Evolutionary conservation across 106 monocot genomes (phyloP).

Genomic region (Alisma plantagoaquatica): DNA sequence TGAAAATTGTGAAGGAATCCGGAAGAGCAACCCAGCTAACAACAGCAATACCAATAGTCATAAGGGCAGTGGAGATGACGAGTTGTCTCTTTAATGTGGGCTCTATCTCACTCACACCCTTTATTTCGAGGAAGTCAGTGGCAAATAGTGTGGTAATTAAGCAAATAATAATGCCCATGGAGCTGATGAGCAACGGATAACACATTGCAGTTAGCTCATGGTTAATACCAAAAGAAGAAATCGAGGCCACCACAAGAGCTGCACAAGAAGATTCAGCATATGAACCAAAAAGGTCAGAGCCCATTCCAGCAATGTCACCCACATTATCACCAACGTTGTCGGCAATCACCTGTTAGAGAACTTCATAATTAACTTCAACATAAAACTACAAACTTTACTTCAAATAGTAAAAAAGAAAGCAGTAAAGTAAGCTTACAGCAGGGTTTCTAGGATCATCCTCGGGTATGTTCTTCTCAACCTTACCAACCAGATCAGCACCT

Average conservation of each 20-base stretch:
- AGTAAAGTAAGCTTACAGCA: too few species aligned
- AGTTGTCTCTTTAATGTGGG: constrained; percentile 28
- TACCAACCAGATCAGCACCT: constrained; percentile 64
- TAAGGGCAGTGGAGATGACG: constrained; percentile 23
- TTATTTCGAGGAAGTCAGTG: constrained; percentile 24
- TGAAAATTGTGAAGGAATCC: constrained; percentile 27
- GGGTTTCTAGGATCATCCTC: constrained; percentile 68
- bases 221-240: constrained; percentile 28
- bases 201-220: constrained; percentile 26
- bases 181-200: constrained; percentile 26
- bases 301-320: constrained; percentile 33
- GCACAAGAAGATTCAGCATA: constrained; percentile 36
- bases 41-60: constrained; percentile 26
- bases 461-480: constrained; percentile 55
- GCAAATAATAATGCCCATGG: constrained; percentile 28
- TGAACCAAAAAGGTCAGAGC: constrained; percentile 32
- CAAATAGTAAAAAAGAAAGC: too few species aligned
- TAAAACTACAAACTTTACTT: too few species aligned
- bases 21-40: constrained; percentile 27
- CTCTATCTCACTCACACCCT: constrained; percentile 24
- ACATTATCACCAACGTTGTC: constrained; percentile 36
- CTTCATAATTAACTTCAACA: too few species aligned
- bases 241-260: constrained; percentile 28
- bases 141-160: constrained; percentile 28
- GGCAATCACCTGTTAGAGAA: constrained; percentile 26